Evolutionary conservation across 1,284 basidiomycete species (phyloP), one percentile per base, ranked within the genome.

Genomic region (Vanrija sp.): DNA sequence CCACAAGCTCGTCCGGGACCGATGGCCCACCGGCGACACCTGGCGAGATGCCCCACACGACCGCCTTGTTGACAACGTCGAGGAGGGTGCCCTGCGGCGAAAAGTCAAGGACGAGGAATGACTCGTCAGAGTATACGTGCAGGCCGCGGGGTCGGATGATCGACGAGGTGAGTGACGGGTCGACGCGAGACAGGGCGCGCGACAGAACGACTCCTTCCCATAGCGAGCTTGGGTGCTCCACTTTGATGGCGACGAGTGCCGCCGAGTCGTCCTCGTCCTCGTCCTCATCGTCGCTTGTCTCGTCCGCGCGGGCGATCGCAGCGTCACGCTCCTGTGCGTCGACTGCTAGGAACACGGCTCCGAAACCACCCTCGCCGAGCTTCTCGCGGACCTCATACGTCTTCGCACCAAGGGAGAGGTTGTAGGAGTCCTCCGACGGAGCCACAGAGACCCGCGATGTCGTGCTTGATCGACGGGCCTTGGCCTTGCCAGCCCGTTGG

Each of bases 301-400:
- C 78, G 15, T 82, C 80, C 7, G 83, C 83, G 23, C 61, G 57
- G 29, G 59, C 57, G 8, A 83, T 72, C n/a, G 81, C 81, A n/a
- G 83, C 66, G 63, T 85, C 84, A 55, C 82, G 80, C 12, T 67
- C 70, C 7, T 69, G 69, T 9, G 78, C 57, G 54, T 81, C 80
- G 34, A 78, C 72, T 5, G 87, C 91, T 57, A 86, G 84, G 79
- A 96, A 99, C 10, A 98, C 96, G 3, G 88, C 85, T 0, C 95
- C 96, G 66, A 93, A 99, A 0, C 93, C 93, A 6, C 96, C 96
- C 78, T 99, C 95, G 6, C 96, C 96, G 21, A 99, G 82, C 76
- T 98, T 98, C 61, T 87, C 87, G 6, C 81, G 78, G 9, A 98
- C 83, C 50, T 82, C 81, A 67, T 88, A 91, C 45, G 78, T 78